phyloP scores from a whole-genome alignment of 2,329 filamentous ascomycete genomes.

The Zymoseptoria passerinii region DNA sequence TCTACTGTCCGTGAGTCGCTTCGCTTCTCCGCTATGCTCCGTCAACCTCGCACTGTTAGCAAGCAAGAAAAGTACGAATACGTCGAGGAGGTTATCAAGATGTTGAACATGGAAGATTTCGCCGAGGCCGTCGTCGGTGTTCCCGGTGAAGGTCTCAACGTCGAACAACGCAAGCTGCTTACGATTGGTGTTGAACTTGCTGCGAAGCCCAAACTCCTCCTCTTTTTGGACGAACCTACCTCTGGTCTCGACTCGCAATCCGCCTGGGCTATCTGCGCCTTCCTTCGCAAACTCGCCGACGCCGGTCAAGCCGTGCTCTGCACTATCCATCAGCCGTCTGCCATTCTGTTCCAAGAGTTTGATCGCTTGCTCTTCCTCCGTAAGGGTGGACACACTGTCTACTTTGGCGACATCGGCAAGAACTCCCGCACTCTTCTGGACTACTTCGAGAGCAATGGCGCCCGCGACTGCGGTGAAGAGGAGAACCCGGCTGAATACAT shows the following conservation, averaged over 20 bases:
- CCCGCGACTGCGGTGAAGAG: conserved; percentile 44
- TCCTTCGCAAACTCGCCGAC: conserved; percentile 53
- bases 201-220: conserved; percentile 47
- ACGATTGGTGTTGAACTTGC: conserved; percentile 46
- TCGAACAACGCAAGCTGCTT: conserved; percentile 54
- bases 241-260: conserved; percentile 56
- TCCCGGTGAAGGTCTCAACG: conserved; percentile 53
- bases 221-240: conserved; percentile 55
- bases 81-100: conserved; percentile 57
- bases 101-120: conserved; percentile 60
- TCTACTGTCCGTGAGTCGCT: conserved; percentile 49
- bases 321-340: conserved; percentile 41
- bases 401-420: conserved; percentile 41
- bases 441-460: conserved; percentile 57
- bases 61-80: conserved; percentile 52
- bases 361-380: conserved; percentile 38
- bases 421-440: conserved; percentile 34
- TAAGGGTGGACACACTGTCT: conserved; percentile 38
- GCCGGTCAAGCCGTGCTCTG: conserved; percentile 39
- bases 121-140: conserved; percentile 55
- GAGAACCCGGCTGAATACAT: conserved; percentile 74
- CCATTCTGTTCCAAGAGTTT: conserved; percentile 40
- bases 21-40: conserved; percentile 49
- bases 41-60: conserved; percentile 48
- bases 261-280: conserved; percentile 55